phyloP scores from a whole-genome alignment of 2,329 filamentous ascomycete species.

The Colletotrichum shisoi region DNA sequence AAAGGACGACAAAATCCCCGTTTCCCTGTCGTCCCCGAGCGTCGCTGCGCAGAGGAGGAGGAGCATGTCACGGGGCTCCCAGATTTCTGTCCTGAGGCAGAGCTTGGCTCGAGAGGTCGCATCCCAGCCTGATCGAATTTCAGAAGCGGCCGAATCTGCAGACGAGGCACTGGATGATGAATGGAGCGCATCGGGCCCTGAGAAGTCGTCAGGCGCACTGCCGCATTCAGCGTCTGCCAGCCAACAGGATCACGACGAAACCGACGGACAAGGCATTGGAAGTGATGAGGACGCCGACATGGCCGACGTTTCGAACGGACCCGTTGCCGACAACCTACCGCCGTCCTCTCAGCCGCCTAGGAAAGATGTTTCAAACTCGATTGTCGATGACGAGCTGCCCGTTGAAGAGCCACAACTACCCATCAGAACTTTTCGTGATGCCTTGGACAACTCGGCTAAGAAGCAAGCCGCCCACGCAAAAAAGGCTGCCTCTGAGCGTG shows the following conservation, averaged over 20 bases:
- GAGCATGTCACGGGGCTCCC: slow-evolving; percentile 37
- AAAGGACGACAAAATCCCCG: slow-evolving; percentile 2
- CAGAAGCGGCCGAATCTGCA: slow-evolving; percentile 20
- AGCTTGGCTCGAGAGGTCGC: slow-evolving; percentile 17
- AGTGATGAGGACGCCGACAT: slow-evolving; percentile 6
- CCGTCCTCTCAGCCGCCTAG: slow-evolving; percentile 32
- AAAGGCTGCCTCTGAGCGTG: slow-evolving; percentile 47
- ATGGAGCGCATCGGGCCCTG: neutral
- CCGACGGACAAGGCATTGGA: neutral
- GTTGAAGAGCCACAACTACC: slow-evolving; percentile 38
- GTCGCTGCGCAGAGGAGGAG: slow-evolving; percentile 31
- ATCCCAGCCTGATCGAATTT: slow-evolving; percentile 4
- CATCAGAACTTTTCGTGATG: slow-evolving; percentile 2
- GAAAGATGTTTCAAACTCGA: slow-evolving; percentile 18
- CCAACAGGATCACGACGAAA: neutral
- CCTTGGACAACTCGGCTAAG: slow-evolving; percentile 36
- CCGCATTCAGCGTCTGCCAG: neutral
- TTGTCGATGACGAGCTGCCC: slow-evolving; percentile 43
- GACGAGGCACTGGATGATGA: neutral
- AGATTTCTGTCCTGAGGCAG: slow-evolving; percentile 31
- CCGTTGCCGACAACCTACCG: slow-evolving; percentile 21
- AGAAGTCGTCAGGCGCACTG: neutral
- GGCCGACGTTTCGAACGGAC: neutral
- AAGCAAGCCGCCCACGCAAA: slow-evolving; percentile 47
- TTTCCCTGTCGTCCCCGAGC: slow-evolving; percentile 16